Evolutionary conservation across 23 red algal species (phyloP), one percentile per base, ranked within the genome.

Genomic region (Chondrus crispus): DNA sequence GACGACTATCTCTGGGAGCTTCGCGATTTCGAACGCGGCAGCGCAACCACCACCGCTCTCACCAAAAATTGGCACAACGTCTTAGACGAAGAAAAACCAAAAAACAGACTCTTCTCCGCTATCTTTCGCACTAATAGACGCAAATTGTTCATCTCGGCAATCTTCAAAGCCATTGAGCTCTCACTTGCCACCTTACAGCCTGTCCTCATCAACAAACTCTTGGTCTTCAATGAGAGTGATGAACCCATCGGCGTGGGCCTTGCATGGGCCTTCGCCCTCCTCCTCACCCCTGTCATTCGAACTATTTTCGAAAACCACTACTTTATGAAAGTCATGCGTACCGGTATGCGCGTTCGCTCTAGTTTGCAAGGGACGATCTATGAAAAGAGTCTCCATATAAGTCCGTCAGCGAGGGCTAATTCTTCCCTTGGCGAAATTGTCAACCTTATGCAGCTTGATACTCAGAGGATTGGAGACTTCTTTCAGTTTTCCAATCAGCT

Each of bases 371-470:
- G 92, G 29, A 62, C 89, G n/a, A 73, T 99, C 2, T 99, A 96
- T 77, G 89, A 93, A 50, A 99, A 99, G 92, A 91, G 94, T 46
- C 82, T 99, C 29, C 40, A 50, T 39, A 78, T 99, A 46, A 95
- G 93, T 55, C 71, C 97, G 9, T 77, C 83, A 19, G 89, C 97
- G 14, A 71, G 97, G 30, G 90, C 93, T 37, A 68, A 76, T 5
- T 87, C 94, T 20, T 93, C 97, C 10, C 85, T 93, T 5, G 97
- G 97, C 44, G 94, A 99, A 81, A 90, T 99, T 40, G 95, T 99
- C 62, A 99, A 99, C 86, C 91, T 93, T 57, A 99, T 99, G 92
- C 94, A 96, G 81, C 94, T 99, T 44, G 97, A 99, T 62, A 89
- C 97, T 32, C 93, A 99, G 80, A 80, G 92, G 51, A 93, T 99